Evolutionary conservation across 129 eudicot genomes (phyloP), one percentile per base, ranked within the genome.

Genomic region (Arctium minus): DNA sequence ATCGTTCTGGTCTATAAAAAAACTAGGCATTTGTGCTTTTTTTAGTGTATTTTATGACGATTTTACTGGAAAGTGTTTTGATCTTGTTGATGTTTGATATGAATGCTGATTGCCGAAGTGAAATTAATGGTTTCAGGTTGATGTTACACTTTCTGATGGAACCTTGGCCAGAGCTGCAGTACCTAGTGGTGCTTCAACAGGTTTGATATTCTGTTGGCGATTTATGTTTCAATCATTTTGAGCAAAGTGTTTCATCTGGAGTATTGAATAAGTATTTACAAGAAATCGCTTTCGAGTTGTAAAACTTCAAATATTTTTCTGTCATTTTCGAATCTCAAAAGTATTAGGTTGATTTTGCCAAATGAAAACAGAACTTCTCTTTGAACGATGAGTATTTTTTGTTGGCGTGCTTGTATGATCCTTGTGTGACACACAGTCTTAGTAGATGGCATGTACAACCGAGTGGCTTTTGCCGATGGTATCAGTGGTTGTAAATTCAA

Each of bases 141-240:
- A 87, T 84, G 75, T 87, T 65, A 87, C 79, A 8, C 86, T 87
- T 35, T 76, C 90, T 31, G 90, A 87, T 80, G 90, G 90, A 80
- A 87, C 86, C 1, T 27, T 84, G 35, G 27, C 27, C 27, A 22
- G 27, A 22, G 27, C 27, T 22, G 27, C 27, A 22, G 27, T 22
- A 44, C 90, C 90, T 9, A 87, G 90, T 7, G 90, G 90, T 80
- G 90, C 90, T 84, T 87, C 90, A 32, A 87, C 90, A 72, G 90
- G 90, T 87, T 44, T 38, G 11, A 13, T 46, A 3, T 33, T 71
- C 38, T 29, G 12, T 27, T 70, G 6, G 6, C 38, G 2, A 29
- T 17, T 22, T 46, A 37, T 77, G 69, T 40, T 36, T 13, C 15
- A 5, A 3, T 39, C 15, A 0, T 42, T 64, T 40, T 68, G 11